phyloP scores from a whole-genome alignment of 1,284 basidiomycete species.

The Takashimella tepidaria region DNA sequence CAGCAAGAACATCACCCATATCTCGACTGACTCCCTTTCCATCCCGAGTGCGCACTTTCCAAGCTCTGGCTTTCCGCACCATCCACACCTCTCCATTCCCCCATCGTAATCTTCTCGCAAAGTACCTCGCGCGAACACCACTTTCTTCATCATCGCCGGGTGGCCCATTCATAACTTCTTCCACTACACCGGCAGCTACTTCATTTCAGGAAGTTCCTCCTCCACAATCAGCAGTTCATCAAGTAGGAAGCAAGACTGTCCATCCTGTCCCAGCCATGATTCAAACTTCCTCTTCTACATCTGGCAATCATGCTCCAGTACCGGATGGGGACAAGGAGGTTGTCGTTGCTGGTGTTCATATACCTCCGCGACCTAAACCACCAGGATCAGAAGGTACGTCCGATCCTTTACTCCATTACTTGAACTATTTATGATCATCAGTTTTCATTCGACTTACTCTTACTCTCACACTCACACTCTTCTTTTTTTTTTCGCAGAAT shows the following conservation, averaged over 20 bases:
- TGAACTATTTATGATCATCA: background rate
- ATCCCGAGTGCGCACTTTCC: too few relatives aligned
- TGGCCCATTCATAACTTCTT: slow-evolving; percentile 17
- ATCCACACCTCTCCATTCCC: background rate
- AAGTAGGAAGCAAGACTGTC: slow-evolving; percentile 4
- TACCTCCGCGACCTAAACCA: slow-evolving; percentile 36
- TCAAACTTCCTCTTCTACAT: background rate
- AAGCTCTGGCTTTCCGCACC: background rate
- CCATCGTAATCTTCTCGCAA: slow-evolving; percentile 10
- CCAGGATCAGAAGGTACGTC: slow-evolving; percentile 32
- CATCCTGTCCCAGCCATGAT: slow-evolving; percentile 18
- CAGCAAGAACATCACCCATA: too few relatives aligned
- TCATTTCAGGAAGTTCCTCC: slow-evolving; percentile 26
- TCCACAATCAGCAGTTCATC: slow-evolving; percentile 3
- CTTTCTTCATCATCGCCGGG: background rate
- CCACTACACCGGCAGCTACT: slow-evolving; percentile 18
- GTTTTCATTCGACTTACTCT: background rate
- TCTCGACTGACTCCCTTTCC: background rate
- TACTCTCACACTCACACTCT: slow-evolving; percentile 3
- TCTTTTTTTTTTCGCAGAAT: slow-evolving; percentile 61
- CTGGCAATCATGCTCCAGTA: background rate
- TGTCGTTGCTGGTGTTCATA: slow-evolving; percentile 27
- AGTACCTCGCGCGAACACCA: slow-evolving; percentile 6
- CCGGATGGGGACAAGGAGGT: slow-evolving; percentile 4
- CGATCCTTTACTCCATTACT: background rate